These are phyloP conservation scores for Miscanthus sacchariflorus DNA, from an alignment of 202 grass and related monocot genomes.

Conservation along the genomic window DNA sequence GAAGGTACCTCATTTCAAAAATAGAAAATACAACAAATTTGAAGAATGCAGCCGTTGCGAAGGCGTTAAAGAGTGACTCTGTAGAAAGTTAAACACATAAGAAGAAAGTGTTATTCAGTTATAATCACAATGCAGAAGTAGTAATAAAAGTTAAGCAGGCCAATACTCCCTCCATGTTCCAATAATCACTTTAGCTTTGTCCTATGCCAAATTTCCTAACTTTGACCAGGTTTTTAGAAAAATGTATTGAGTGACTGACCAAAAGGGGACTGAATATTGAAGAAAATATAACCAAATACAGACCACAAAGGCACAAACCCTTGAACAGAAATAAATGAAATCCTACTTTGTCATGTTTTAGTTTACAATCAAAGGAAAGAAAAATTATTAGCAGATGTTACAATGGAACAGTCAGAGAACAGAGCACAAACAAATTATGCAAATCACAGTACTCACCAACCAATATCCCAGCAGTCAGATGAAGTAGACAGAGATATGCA, in stretches of 20 bases:
- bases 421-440: constrained; percentile 2
- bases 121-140: constrained; percentile 4
- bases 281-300: constrained; percentile 27
- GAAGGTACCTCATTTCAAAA: constrained; percentile 99
- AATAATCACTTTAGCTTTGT: not conserved
- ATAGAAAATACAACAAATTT: constrained; percentile 99
- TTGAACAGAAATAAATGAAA: not conserved
- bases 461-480: constrained; percentile 96
- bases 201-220: not conserved
- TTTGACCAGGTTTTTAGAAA: not conserved
- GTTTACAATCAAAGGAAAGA: constrained; percentile 25
- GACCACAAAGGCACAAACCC: not conserved
- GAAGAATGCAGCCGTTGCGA: constrained; percentile 99
- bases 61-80: constrained; percentile 99
- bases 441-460: constrained; percentile 81
- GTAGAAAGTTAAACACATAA: constrained; percentile 45
- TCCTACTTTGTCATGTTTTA: not conserved
- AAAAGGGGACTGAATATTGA: not conserved
- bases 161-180: not conserved
- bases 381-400: not conserved
- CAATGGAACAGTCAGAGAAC: not conserved
- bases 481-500: constrained; percentile 98
- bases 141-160: not conserved
- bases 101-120: not conserved
- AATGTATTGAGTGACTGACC: not conserved